A percentile compares a stretch with the other conserved stretches of the same genome.
Evolutionary conservation across 371 early-diverging fungal species (phyloP).

Genomic region (Mortierella sp.): DNA sequence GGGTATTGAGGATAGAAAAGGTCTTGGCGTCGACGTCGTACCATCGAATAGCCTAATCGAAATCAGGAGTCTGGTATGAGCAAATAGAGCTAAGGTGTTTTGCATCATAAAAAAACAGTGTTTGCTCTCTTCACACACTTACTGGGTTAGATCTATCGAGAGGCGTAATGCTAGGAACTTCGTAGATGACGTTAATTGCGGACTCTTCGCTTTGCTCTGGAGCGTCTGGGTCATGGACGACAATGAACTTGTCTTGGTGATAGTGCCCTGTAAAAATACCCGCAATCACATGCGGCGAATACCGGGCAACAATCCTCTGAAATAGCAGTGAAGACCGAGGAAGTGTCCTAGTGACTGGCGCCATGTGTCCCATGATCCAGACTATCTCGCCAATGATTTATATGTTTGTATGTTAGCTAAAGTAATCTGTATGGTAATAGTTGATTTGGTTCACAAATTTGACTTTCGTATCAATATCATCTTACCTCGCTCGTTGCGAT

Average conservation of each 20-base stretch:
- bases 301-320: slow-evolving; percentile 69
- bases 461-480: background rate
- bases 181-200: slow-evolving; percentile 66
- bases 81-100: background rate
- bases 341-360: slow-evolving; percentile 63
- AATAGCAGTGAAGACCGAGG: slow-evolving; percentile 69
- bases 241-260: slow-evolving; percentile 59
- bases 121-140: slow-evolving; percentile 7
- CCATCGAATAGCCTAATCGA: slow-evolving; percentile 51
- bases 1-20: slow-evolving; percentile 42
- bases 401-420: background rate
- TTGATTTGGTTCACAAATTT: background rate
- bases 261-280: slow-evolving; percentile 74
- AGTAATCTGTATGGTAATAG: background rate
- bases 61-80: background rate
- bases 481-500: slow-evolving; percentile 60
- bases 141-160: slow-evolving; percentile 65
- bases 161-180: slow-evolving; percentile 70
- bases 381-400: slow-evolving; percentile 35
- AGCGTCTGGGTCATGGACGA: slow-evolving; percentile 55
- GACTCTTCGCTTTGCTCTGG: slow-evolving; percentile 33
- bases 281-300: slow-evolving; percentile 71
- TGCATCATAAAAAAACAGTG: background rate
- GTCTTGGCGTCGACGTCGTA: slow-evolving; percentile 54
- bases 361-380: slow-evolving; percentile 74